Percentiles rank a stretch among this genome's conserved stretches.
These are phyloP conservation scores for Actinomucor elegans DNA, from an alignment of 371 early-diverging fungal genomes.

Conservation along the genomic window DNA sequence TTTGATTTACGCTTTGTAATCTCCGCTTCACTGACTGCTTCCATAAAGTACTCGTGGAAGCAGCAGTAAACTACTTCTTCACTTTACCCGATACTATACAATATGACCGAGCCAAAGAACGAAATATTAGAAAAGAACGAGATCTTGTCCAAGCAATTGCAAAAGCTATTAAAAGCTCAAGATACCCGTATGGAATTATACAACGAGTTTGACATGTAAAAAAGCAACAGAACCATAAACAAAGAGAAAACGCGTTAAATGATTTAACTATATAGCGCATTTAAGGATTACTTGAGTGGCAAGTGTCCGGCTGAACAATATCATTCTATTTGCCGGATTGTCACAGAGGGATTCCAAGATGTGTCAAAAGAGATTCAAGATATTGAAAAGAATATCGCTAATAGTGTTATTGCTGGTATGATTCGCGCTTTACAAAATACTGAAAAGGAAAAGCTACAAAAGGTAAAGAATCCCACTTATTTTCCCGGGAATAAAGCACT, in stretches of 20 bases:
- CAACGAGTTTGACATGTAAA: constrained; percentile 46
- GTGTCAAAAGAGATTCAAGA: constrained; percentile 41
- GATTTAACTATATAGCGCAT: constrained; percentile 30
- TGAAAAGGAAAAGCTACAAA: constrained; percentile 41
- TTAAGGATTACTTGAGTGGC: constrained; percentile 39
- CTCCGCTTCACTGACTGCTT: no score
- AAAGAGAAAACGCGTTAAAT: neutral
- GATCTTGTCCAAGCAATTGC: constrained; percentile 18
- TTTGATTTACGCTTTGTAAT: no score
- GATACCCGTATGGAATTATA: constrained; percentile 40
- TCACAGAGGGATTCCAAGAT: constrained; percentile 51
- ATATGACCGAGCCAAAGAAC: constrained; percentile 5
- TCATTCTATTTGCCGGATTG: constrained; percentile 43
- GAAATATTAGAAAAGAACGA: constrained; percentile 10
- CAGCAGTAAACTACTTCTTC: no score
- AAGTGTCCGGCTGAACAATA: constrained; percentile 44
- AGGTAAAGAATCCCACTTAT: constrained; percentile 25
- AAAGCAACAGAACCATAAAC: no score
- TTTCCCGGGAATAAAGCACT: no score
- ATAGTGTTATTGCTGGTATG: constrained; percentile 25
- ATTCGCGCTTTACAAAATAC: constrained; percentile 35
- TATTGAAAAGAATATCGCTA: constrained; percentile 28
- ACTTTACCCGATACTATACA: no score
- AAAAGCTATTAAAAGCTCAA: constrained; percentile 37
- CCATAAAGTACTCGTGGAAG: no score